Base-by-base conservation (phyloP, 345 rosid genomes). In the Eucalyptus urophylla region DNA sequence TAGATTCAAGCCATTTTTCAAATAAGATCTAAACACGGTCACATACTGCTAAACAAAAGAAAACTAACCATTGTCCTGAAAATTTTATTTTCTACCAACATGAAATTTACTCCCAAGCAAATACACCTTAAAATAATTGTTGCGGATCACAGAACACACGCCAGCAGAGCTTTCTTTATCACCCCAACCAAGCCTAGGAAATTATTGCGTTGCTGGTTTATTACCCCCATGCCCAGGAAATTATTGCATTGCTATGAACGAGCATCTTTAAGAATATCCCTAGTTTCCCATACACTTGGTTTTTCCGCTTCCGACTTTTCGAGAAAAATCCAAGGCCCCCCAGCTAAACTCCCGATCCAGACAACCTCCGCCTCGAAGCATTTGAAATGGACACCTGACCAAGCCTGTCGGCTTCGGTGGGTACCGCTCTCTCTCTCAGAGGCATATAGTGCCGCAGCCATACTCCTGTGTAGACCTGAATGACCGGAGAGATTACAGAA, bases 361-460 rank as follows among this genome's bases (percentile, higher is more conserved):
- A 94, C 51, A 97, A 93, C 88, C 99, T 94, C 58, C 99, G 93
- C 92, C 94, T 92, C 3, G 98, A 93, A 44, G 99, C 98, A 95
- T 97, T 97, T 14, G 98, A 97, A 87, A 93, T 89, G 12, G 99
- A 93, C 43, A 97, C 94, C 88, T 95, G 97, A n/a, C 96, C 94
- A 17, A 94, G 92, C 93, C 87, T 92, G 90, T 96, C 99, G 0
- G 85, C 92, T 14, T 94, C 94, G 11, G 86, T 88, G 4, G 93
- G 53, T 37, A 86, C 60, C 89, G 92, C 91, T 88, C 99, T 93
- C 91, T 95, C 99, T 87, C 86, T 91, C 8, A 92, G 94, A 44
- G 99, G 98, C 86, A 89, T 92, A 89, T 96, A 98, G 90, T 93
- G 99, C 89, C 99, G 92, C 91, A 98, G 92, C 99, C 99, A 98